These are phyloP conservation scores for Aquilaria yunnanensis DNA, from an alignment of 345 rosid genomes.

Conservation along the genomic window DNA sequence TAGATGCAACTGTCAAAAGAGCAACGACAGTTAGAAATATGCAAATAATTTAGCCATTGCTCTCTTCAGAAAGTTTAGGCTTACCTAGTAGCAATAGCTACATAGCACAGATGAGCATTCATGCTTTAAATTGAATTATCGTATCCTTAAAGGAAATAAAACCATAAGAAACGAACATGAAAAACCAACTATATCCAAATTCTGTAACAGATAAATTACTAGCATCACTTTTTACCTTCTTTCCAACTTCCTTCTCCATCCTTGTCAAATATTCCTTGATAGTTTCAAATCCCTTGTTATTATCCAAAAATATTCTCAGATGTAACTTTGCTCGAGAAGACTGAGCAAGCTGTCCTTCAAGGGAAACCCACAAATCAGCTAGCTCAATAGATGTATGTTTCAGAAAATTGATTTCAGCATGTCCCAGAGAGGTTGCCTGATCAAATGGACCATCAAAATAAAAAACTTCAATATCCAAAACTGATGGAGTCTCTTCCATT, in stretches of 20 bases:
- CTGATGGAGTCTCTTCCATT: constrained; percentile 91
- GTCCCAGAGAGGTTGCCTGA: constrained; percentile 82
- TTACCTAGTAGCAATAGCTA: background rate
- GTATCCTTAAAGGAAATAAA: background rate
- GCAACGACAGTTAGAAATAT: constrained; percentile 10
- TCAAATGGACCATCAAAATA: constrained; percentile 94
- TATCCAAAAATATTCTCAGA: constrained; percentile 72
- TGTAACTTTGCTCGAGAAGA: constrained; percentile 77
- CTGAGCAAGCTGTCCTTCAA: constrained; percentile 80
- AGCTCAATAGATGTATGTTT: constrained; percentile 67
- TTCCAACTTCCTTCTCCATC: constrained; percentile 93
- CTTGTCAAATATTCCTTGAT: constrained; percentile 68
- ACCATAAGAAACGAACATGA: background rate
- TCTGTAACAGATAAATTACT: background rate
- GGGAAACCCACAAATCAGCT: constrained; percentile 68
- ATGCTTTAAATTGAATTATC: too few relatives aligned
- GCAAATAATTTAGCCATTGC: background rate
- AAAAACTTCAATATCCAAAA: constrained; percentile 80
- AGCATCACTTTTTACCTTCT: constrained; percentile 47
- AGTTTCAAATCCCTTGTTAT: constrained; percentile 68
- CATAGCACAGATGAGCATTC: too few relatives aligned
- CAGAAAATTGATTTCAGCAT: constrained; percentile 79
- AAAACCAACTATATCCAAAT: background rate
- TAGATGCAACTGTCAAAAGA: constrained; percentile 54
- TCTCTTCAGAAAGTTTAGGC: background rate